These are phyloP conservation scores for Teratosphaeria destructans DNA, from an alignment of 2,329 filamentous ascomycete species.

Conservation along the genomic window DNA sequence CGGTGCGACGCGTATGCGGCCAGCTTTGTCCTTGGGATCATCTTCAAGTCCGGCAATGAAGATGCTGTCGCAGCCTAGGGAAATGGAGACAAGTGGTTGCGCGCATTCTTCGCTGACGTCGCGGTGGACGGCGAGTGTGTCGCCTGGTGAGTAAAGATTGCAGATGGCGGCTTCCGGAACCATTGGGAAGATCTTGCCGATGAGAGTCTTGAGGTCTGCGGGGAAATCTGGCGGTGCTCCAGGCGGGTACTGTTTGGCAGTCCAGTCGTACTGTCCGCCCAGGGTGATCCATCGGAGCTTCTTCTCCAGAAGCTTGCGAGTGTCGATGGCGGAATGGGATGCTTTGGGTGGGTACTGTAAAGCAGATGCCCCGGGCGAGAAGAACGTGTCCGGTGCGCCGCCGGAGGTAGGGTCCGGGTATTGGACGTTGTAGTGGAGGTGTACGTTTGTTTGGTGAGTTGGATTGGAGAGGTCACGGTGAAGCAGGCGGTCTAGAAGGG, in stretches of 20 bases:
- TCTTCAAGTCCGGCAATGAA: constrained; percentile 67
- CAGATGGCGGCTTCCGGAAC: constrained; percentile 81
- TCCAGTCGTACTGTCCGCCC: constrained; percentile 96
- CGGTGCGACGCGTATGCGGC: constrained; percentile 29
- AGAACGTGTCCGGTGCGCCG: constrained; percentile 41
- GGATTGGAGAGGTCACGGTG: constrained; percentile 67
- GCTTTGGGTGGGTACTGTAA: constrained; percentile 26
- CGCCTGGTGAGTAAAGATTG: constrained; percentile 83
- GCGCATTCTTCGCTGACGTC: constrained; percentile 83
- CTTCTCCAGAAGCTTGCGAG: constrained; percentile 61
- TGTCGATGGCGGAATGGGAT: constrained; percentile 64
- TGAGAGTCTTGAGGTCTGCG: constrained; percentile 55
- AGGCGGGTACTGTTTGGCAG: constrained; percentile 66
- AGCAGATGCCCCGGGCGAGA: constrained; percentile 49
- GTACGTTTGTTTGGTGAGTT: constrained; percentile 77
- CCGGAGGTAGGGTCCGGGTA: constrained; percentile 39
- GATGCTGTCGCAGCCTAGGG: constrained; percentile 78
- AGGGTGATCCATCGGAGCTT: constrained; percentile 90
- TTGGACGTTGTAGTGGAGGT: constrained; percentile 64
- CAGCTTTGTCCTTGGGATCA: background rate
- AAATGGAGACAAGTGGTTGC: constrained; percentile 71
- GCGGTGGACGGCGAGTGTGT: constrained; percentile 84
- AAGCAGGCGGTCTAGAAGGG: constrained; percentile 62
- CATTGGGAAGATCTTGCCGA: constrained; percentile 59
- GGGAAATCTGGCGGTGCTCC: constrained; percentile 65